These are phyloP conservation scores for Ilyonectria mors-panacis DNA, from an alignment of 2,329 filamentous ascomycete genomes.

Conservation along the genomic window DNA sequence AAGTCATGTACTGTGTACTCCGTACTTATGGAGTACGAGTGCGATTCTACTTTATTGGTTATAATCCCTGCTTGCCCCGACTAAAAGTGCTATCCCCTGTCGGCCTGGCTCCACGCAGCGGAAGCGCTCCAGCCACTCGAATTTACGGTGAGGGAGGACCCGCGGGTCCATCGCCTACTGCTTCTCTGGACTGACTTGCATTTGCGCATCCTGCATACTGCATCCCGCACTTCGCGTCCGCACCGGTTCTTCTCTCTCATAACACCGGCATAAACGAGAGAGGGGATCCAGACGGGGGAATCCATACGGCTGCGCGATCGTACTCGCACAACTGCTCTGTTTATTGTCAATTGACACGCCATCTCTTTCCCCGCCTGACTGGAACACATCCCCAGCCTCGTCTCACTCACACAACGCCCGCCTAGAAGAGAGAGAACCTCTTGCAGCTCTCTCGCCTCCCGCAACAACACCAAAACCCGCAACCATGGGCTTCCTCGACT, in stretches of 20 bases:
- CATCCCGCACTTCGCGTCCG: constrained; percentile 20
- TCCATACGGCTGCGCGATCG: background rate
- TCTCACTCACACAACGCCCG: background rate
- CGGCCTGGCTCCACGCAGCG: constrained; percentile 1
- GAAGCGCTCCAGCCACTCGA: constrained; percentile 48
- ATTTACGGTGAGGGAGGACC: constrained; percentile 48
- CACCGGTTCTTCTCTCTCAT: constrained; percentile 6
- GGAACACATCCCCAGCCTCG: constrained; percentile 12
- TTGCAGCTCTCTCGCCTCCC: background rate
- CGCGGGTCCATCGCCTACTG: constrained; percentile 12
- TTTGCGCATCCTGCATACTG: constrained; percentile 22
- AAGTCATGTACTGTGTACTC: too few species aligned
- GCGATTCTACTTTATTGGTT: too few species aligned
- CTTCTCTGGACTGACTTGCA: constrained; percentile 23
- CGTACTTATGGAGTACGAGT: too few species aligned
- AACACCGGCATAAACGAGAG: constrained; percentile 1
- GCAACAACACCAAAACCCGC: constrained; percentile 2
- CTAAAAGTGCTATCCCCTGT: background rate
- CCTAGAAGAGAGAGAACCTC: background rate
- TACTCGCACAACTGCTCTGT: background rate
- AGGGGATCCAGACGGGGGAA: background rate
- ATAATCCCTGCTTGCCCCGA: too few species aligned
- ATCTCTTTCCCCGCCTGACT: background rate
- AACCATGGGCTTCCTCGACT: constrained; percentile 54
- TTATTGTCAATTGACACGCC: background rate